Percentiles rank a stretch among this genome's conserved stretches.
Evolutionary conservation across 192 early-diverging fungal genomes (phyloP).

Genomic region (Rhizophlyctis rosea): DNA sequence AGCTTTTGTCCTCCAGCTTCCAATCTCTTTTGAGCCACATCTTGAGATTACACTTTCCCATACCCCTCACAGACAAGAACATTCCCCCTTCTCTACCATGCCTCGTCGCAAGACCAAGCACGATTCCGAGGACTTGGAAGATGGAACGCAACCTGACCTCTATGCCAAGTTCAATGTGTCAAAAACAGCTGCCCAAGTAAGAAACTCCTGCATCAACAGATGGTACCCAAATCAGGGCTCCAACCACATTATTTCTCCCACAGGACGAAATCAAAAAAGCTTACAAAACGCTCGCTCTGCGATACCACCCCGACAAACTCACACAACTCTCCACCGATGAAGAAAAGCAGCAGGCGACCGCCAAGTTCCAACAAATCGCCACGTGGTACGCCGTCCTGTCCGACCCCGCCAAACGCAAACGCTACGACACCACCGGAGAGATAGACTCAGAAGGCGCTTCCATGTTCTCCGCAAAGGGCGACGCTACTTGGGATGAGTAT

Average conservation of each 20-base stretch:
- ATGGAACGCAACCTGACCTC: no score
- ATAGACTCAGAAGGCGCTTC: constrained; percentile 55
- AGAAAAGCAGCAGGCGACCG: constrained; percentile 51
- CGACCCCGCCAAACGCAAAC: constrained; percentile 56
- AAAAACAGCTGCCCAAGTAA: constrained; percentile 12
- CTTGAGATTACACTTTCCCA: no score
- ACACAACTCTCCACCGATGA: constrained; percentile 13
- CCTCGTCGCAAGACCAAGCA: no score
- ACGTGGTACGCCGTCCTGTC: constrained; percentile 74
- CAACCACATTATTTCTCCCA: not conserved
- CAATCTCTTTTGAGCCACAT: no score
- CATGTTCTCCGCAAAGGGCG: constrained; percentile 14
- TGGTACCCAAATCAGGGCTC: not conserved
- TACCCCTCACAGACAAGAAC: no score
- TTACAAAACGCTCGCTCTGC: constrained; percentile 35
- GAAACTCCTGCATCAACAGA: not conserved
- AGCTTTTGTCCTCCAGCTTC: no score
- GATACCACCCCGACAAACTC: constrained; percentile 45
- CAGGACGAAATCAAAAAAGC: constrained; percentile 37
- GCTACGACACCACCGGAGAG: constrained; percentile 77
- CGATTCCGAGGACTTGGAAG: no score
- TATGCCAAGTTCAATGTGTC: constrained; percentile 25
- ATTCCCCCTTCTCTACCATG: no score
- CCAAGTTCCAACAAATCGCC: constrained; percentile 70
- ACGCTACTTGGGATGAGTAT: constrained; percentile 68